These are phyloP conservation scores for Delonix regia DNA, from an alignment of 306 rosid species.

Conservation along the genomic window DNA sequence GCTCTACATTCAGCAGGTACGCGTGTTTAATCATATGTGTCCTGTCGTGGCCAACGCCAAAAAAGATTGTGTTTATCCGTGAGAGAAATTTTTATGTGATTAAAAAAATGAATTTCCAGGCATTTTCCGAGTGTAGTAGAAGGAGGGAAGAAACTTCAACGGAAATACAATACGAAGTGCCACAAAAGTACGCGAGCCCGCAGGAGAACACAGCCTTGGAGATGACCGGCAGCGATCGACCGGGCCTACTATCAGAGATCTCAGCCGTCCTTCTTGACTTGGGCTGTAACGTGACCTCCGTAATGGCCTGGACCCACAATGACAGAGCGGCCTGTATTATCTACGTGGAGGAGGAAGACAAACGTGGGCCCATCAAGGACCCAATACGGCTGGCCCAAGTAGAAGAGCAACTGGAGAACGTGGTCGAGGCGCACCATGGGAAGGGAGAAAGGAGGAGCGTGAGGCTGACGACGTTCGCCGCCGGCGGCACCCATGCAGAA, in stretches of 20 bases:
- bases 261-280: conserved; percentile 49
- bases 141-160: conserved; percentile 36
- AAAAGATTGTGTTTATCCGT: too few species aligned
- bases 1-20: conserved; percentile 63
- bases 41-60: too few species aligned
- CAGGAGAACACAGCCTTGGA: conserved; percentile 54
- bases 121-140: conserved; percentile 43
- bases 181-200: neutral
- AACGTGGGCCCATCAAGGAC: conserved; percentile 50
- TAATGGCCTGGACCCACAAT: conserved; percentile 66
- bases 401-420: conserved; percentile 47
- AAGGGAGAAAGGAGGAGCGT: conserved; percentile 51
- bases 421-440: conserved; percentile 51
- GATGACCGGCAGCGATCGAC: conserved; percentile 52
- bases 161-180: conserved; percentile 34
- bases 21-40: too few species aligned
- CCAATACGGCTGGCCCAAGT: conserved; percentile 47
- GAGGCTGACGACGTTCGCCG: conserved; percentile 47
- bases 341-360: conserved; percentile 49
- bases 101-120: conserved; percentile 54
- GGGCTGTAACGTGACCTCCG: conserved; percentile 57
- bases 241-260: conserved; percentile 63
- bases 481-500: conserved; percentile 62
- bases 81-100: too few species aligned
- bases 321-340: conserved; percentile 52